phyloP scores from a whole-genome alignment of 2,329 filamentous ascomycete species.

The Paracamarosporium sp. region DNA sequence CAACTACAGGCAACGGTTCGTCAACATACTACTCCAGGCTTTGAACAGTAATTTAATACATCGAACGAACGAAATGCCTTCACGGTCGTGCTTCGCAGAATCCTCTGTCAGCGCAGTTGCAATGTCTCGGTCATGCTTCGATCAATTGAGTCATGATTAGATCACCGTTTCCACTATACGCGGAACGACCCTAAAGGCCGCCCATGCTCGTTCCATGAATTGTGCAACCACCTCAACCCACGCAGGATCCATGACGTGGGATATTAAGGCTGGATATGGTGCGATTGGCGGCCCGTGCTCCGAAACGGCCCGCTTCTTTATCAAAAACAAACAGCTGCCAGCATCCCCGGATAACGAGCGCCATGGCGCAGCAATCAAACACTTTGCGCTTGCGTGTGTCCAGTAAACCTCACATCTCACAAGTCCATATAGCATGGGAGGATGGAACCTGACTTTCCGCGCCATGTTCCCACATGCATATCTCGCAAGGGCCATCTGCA shows the following conservation, averaged over 20 bases:
- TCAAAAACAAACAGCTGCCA: not conserved
- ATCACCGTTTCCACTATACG: not conserved
- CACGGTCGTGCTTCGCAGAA: not conserved
- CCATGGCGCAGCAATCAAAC: not conserved
- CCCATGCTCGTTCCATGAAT: not conserved
- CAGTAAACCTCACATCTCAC: not conserved
- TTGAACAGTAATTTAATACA: not conserved
- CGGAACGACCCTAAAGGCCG: not conserved
- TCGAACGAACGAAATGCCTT: not conserved
- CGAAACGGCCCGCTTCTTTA: not conserved
- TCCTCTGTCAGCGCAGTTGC: not conserved
- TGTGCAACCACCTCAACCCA: not conserved
- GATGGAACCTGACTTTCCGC: not conserved
- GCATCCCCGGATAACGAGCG: not conserved
- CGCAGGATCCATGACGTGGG: constrained; percentile 4
- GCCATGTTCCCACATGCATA: not conserved
- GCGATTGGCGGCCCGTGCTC: not conserved
- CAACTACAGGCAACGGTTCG: not conserved
- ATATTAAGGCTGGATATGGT: not conserved
- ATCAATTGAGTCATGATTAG: not conserved
- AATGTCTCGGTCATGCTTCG: not conserved
- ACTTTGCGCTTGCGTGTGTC: not conserved
- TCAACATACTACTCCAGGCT: not conserved
- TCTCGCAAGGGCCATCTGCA: not conserved
- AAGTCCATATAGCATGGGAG: not conserved